A percentile compares a stretch with the other conserved stretches of the same genome.
Conservation (phyloP, 192 early-diverging fungal species). For the Podila verticillata region DNA sequence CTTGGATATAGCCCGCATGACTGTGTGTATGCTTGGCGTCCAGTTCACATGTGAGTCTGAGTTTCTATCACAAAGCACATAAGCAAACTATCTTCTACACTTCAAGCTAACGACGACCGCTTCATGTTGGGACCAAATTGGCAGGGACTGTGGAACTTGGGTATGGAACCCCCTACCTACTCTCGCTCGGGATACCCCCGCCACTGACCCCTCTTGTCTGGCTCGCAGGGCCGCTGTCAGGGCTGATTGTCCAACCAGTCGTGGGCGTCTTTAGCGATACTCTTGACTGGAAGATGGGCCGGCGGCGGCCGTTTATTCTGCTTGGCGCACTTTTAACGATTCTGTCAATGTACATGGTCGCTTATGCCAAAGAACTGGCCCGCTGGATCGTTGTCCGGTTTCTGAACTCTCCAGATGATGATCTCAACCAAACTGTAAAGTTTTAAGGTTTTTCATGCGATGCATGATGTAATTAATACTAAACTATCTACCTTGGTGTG, state of each 20-base stretch:
- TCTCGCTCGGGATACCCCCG: conserved; percentile 69
- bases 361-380: conserved; percentile 78
- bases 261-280: conserved; percentile 88
- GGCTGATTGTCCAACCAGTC: conserved; percentile 75
- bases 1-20: conserved; percentile 51
- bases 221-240: conserved; percentile 83
- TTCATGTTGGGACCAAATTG: not conserved
- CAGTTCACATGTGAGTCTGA: conserved; percentile 74
- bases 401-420: not conserved
- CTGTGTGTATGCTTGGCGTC: conserved; percentile 70
- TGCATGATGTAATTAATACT: not conserved
- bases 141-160: conserved; percentile 81
- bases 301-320: conserved; percentile 87
- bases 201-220: conserved; percentile 78
- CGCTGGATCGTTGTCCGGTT: conserved; percentile 8
- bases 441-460: not conserved
- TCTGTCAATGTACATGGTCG: conserved; percentile 75
- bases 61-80: not conserved
- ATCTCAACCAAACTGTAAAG: not conserved
- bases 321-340: conserved; percentile 69
- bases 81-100: not conserved
- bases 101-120: not conserved
- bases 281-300: conserved; percentile 75
- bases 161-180: conserved; percentile 80
- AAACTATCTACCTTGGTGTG: not conserved